Conservation (phyloP, 768 basidiomycete species). For the Tricholoma matsutake region DNA sequence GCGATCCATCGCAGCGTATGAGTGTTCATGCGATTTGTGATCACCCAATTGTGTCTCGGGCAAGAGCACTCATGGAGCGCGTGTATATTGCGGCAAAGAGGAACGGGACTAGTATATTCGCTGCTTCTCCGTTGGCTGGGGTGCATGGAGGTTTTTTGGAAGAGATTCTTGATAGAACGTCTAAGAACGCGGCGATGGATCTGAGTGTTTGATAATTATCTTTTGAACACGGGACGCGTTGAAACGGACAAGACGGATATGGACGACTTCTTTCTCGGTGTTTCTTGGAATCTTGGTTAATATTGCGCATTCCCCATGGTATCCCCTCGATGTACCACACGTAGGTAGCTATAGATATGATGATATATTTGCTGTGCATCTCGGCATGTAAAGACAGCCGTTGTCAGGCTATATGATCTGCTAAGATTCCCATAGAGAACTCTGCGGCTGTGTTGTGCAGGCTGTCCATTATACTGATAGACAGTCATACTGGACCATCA, state of each 20-base stretch:
- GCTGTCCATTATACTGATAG: not conserved
- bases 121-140: slow-evolving; percentile 58
- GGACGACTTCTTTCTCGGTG: slow-evolving; percentile 8
- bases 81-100: slow-evolving; percentile 33
- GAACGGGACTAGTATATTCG: slow-evolving; percentile 43
- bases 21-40: slow-evolving; percentile 52
- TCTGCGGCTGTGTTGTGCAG: not conserved
- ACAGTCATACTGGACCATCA: not conserved
- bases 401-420: not conserved
- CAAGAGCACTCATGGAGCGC: slow-evolving; percentile 61
- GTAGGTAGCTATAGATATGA: not conserved
- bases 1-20: slow-evolving; percentile 59
- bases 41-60: slow-evolving; percentile 63
- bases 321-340: no score
- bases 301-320: slow-evolving; percentile 10
- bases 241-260: slow-evolving; percentile 3
- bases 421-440: slow-evolving; percentile 1
- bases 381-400: not conserved
- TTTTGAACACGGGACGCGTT: slow-evolving; percentile 7
- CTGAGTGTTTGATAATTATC: slow-evolving; percentile 30
- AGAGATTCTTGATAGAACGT: slow-evolving; percentile 44
- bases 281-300: slow-evolving; percentile 10
- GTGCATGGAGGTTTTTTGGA: slow-evolving; percentile 63
- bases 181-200: slow-evolving; percentile 34
- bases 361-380: slow-evolving; percentile 1